Percentiles rank a stretch among this genome's conserved stretches.
phyloP scores from a whole-genome alignment of 805 yeast genomes.

The Schwanniomyces yamadae region DNA sequence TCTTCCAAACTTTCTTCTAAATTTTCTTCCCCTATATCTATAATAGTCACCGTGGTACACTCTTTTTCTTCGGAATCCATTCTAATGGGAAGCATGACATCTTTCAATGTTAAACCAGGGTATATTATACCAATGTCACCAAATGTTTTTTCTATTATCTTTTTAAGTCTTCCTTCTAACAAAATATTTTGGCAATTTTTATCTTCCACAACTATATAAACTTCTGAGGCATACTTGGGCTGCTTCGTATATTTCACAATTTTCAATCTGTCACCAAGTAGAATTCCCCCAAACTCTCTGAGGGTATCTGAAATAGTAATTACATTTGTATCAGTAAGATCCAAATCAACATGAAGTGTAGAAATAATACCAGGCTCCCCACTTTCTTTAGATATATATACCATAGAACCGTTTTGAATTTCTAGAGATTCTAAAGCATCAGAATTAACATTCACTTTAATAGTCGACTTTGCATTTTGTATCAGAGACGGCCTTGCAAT shows the following conservation, averaged over 20 bases:
- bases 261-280: conserved; percentile 48
- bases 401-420: conserved; percentile 44
- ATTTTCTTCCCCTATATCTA: conserved; percentile 28
- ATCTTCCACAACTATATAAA: conserved; percentile 13
- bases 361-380: conserved; percentile 49
- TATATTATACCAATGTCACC: conserved; percentile 59
- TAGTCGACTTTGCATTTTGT: conserved; percentile 24
- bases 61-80: conserved; percentile 16
- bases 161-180: conserved; percentile 12
- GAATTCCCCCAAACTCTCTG: conserved; percentile 36
- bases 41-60: conserved; percentile 20
- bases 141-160: conserved; percentile 39
- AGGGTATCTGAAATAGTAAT: conserved; percentile 24
- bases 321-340: conserved; percentile 27
- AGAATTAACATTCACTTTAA: conserved; percentile 42
- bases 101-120: conserved; percentile 48
- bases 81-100: conserved; percentile 15
- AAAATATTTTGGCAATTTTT: conserved; percentile 5
- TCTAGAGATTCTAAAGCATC: conserved; percentile 49
- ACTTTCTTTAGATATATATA: conserved; percentile 40
- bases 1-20: conserved; percentile 36
- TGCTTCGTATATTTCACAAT: conserved; percentile 47
- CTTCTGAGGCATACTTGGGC: conserved; percentile 39
- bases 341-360: conserved; percentile 36
- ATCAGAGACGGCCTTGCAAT: conserved; percentile 37